phyloP scores from a whole-genome alignment of 2,329 filamentous ascomycete species.

The Paecilomyces sp. region DNA sequence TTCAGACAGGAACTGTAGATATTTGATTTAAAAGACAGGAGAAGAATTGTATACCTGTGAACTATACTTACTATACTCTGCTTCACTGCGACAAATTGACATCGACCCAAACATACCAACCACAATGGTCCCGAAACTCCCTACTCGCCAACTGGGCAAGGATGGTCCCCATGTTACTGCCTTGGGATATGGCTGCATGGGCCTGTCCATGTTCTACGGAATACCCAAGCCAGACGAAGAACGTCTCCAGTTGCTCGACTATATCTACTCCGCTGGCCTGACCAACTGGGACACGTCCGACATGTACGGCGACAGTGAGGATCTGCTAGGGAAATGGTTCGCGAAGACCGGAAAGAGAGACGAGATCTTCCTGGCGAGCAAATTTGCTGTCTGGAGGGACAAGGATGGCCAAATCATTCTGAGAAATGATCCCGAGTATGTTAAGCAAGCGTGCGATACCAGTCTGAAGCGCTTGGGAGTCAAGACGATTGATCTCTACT shows the following conservation, averaged over 20 bases:
- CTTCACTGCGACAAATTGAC: background rate
- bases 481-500: constrained; percentile 39
- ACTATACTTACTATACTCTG: background rate
- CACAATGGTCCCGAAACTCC: background rate
- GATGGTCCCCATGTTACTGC: constrained; percentile 22
- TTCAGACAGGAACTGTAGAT: too few relatives aligned
- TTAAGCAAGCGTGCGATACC: constrained; percentile 17
- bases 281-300: constrained; percentile 18
- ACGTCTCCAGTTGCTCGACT: constrained; percentile 36
- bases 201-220: constrained; percentile 38
- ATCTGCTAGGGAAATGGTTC: constrained; percentile 23
- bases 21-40: too few relatives aligned
- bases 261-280: constrained; percentile 15
- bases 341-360: constrained; percentile 12
- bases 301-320: constrained; percentile 19
- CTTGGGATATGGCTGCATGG: constrained; percentile 18
- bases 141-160: constrained; percentile 14
- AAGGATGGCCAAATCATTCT: constrained; percentile 9
- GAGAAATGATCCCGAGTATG: constrained; percentile 21
- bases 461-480: constrained; percentile 23
- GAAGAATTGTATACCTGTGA: too few relatives aligned
- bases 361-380: constrained; percentile 19
- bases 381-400: constrained; percentile 12
- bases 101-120: background rate
- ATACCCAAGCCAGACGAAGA: constrained; percentile 39